Base-by-base conservation (phyloP, 164 flowering plant species). In the Liriodendron chinense region DNA sequence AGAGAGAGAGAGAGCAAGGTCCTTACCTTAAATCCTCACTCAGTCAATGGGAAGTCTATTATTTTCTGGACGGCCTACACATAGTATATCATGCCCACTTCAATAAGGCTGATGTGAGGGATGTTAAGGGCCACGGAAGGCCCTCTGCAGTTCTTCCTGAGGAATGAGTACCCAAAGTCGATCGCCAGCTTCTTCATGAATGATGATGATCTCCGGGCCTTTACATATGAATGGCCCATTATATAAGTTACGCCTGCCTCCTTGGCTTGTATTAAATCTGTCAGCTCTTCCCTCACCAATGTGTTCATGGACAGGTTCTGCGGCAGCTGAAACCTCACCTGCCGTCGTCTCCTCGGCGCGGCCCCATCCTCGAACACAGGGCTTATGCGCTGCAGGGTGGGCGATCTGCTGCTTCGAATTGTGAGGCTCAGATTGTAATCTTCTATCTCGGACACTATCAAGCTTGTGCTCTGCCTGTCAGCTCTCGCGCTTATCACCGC, bases 1-100 rank as follows among this genome's bases (percentile, higher is more conserved):
- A 53, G 59, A 16, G 12, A 53, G 1, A 53, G 43, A 34, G 18
- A 0, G 59, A 53, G 13, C 18, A 16, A 53, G 59, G 18, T 16
- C 59, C 59, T 53, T 53, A 16, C 59, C 59, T 53, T 16, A 63
- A 63, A 22, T n/a, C 24, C 66, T 63, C 24, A n/a, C 24, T n/a
- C 22, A 20, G 24, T 63, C 66, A n/a, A n/a, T 63, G 66, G 10
- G 10, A 63, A 63, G 10, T 63, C 66, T 63, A n/a, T 22, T n/a
- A 20, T 9, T n/a, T 9, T 21, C 66, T 63, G 20, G 22, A n/a
- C 24, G 3, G 22, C 20, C 78, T 81, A 86, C 59, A 87, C 86
- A 65, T 87, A 79, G 76, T 85, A 87, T 70, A 85, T 84, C 86
- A 85, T 85, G 75, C 87, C 89, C 18, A 87, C 87, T 78, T 87